phyloP scores from a whole-genome alignment of 768 basidiomycete genomes.

The Leccinum olivaceopallidum region DNA sequence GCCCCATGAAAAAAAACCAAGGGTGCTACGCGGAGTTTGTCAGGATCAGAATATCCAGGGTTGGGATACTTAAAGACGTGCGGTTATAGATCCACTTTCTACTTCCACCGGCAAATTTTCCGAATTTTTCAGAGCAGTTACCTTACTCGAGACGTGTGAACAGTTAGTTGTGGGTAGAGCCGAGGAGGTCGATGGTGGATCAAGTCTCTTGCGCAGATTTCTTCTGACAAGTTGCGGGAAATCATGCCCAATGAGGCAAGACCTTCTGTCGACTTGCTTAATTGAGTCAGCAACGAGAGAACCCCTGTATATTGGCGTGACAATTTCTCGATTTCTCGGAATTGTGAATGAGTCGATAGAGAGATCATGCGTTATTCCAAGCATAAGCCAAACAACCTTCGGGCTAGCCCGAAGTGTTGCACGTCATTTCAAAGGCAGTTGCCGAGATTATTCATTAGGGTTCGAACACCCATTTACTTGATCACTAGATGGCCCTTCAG shows the following conservation, averaged over 20 bases:
- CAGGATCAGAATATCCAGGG: constrained; percentile 16
- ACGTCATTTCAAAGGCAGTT: constrained; percentile 25
- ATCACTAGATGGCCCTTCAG: constrained; percentile 7
- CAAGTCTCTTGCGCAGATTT: constrained; percentile 8
- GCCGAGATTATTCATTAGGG: constrained; percentile 31
- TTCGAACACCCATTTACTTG: constrained; percentile 19
- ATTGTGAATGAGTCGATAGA: not conserved
- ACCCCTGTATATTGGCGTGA: not conserved
- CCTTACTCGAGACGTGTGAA: constrained; percentile 17
- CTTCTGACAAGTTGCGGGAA: constrained; percentile 10
- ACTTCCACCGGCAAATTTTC: constrained; percentile 8
- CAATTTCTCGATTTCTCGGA: not conserved
- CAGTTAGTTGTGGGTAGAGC: constrained; percentile 19
- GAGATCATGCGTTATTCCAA: not conserved
- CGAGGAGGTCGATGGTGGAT: constrained; percentile 26
- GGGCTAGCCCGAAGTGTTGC: constrained; percentile 7
- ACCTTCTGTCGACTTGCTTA: not conserved
- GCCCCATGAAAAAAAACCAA: constrained; percentile 6
- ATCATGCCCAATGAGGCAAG: constrained; percentile 9
- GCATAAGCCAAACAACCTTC: constrained; percentile 9
- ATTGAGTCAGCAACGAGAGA: no score
- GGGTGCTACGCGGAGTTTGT: constrained; percentile 21
- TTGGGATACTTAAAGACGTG: constrained; percentile 7
- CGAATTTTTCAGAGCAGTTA: constrained; percentile 9
- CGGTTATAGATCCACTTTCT: not conserved